Base-by-base conservation (phyloP, 805 yeast genomes). In the Grigorovia jiainica region DNA sequence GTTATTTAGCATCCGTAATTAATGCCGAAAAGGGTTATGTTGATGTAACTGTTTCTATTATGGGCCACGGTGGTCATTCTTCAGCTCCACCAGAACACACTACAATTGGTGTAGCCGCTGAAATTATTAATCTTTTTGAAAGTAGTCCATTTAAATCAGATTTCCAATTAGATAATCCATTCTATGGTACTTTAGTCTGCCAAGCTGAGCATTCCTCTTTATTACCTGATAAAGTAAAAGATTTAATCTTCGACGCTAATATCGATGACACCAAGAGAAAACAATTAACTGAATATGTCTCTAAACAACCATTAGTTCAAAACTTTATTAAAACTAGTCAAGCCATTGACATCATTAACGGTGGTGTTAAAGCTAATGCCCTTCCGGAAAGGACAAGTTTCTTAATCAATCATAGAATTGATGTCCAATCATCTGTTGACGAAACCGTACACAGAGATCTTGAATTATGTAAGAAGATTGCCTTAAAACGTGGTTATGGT, bases 81-180 rank as follows among this genome's bases (percentile, higher is more conserved):
- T 80, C 89, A 7, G 58, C 72, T n/a, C 92, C 94, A 7, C 90
- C 89, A 2, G 80, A 75, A 37, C 92, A 85, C 54, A 83, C 94
- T 5, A 72, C 82, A 2, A 82, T 86, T 61, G 95, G 92, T 10
- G 71, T 85, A 30, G 66, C 79, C 40, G 68, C 86, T 2, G 77
- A 80, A 43, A 64, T 84, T 42, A 67, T 79, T 9, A 59, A 66
- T 8, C 49, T 58, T 15, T 64, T 85, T 33, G 95, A 87, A 58
- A 57, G 60, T 9, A 71, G 74, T 45, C 80, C 79, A 7, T 63
- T 54, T 41, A 46, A 40, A 11, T 47, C 41, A n/a, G 47, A 48
- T n/a, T 78, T 66, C 52, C 57, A 63, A 18, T 48, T 60, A 2
- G 63, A 62, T 38, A 86, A 81, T 60, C 95, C 95, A 10, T 64